Base-by-base conservation (phyloP, 1,284 basidiomycete genomes). In the Boletus nobilissimus region DNA sequence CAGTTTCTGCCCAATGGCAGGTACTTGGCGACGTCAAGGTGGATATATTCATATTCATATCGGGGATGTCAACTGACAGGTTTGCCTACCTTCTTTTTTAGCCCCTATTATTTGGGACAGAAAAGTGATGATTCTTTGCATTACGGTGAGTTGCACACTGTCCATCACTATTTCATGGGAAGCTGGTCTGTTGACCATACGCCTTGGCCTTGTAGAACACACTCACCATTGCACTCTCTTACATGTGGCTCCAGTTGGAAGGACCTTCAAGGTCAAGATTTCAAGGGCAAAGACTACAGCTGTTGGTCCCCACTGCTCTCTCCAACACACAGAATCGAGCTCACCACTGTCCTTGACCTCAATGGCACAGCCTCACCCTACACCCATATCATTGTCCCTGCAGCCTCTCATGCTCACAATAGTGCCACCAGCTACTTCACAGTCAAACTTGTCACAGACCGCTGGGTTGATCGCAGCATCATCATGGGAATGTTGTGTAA, bases 391-490 rank as follows among this genome's bases (percentile, higher is more conserved):
- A 86, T 93, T 66, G 75, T 76, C 2, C 84, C 78, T 19, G 51
- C 72, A 19, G 76, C 81, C 74, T 78, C 81, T 74, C 72, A 83
- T 86, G 64, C 77, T 2, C 77, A 82, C 48, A 72, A 64, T n/a
- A 19, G 77, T 74, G 77, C 64, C 73, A 77, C 76, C 38, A 46
- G 22, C 36, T 72, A 78, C 38, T 48, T 79, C 5, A 51, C 75
- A 54, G n/a, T 86, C 24, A 82, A 81, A 18, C 84, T 90, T 29
- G 89, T 92, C 48, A 89, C 89, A 86, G 92, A 92, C 64, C 85
- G 87, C 70, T 96, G 95, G 95, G 92, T 95, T 3, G 92, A 94
- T 68, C 89, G 93, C 43, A 92, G 91, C 6, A 83, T 92, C 40
- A 83, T 92, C 22, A 85, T 94, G 10, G 91, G 90, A 3, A 90